Conservation (phyloP, 192 early-diverging fungal species). For the Rhizophagus sp. region DNA sequence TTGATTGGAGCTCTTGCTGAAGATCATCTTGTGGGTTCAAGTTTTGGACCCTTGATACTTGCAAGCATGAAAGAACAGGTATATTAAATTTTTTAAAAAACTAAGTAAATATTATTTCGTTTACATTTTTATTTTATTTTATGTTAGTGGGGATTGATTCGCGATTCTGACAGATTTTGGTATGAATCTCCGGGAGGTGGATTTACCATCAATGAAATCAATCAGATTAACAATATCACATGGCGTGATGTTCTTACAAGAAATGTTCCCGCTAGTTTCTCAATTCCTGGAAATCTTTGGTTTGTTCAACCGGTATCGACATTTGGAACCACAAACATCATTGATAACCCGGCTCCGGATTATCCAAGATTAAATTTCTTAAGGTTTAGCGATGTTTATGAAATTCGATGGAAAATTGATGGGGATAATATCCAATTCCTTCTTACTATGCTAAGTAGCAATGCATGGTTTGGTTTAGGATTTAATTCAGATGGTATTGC, state of each 20-base stretch:
- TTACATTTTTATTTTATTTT: neutral
- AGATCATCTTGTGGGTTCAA: slow-evolving; percentile 23
- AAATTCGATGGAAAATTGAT: slow-evolving; percentile 6
- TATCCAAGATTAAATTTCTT: neutral
- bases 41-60: slow-evolving; percentile 1
- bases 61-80: slow-evolving; percentile 8
- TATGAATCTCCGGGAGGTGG: slow-evolving; percentile 42
- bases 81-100: no score
- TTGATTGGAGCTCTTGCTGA: slow-evolving; percentile 22
- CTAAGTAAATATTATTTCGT: neutral
- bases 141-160: slow-evolving; percentile 41
- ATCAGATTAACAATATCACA: slow-evolving; percentile 24
- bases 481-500: neutral
- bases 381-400: neutral
- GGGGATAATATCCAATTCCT: neutral
- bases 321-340: neutral
- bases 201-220: slow-evolving; percentile 42
- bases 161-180: slow-evolving; percentile 58
- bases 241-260: slow-evolving; percentile 22
- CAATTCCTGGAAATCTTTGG: slow-evolving; percentile 5
- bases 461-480: slow-evolving; percentile 17
- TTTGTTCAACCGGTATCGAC: neutral
- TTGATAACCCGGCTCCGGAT: neutral
- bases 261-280: neutral
- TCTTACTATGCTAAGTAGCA: neutral